phyloP scores from a whole-genome alignment of 108 stramenopile species.

The Cyclotella choctawhatcheeana region DNA sequence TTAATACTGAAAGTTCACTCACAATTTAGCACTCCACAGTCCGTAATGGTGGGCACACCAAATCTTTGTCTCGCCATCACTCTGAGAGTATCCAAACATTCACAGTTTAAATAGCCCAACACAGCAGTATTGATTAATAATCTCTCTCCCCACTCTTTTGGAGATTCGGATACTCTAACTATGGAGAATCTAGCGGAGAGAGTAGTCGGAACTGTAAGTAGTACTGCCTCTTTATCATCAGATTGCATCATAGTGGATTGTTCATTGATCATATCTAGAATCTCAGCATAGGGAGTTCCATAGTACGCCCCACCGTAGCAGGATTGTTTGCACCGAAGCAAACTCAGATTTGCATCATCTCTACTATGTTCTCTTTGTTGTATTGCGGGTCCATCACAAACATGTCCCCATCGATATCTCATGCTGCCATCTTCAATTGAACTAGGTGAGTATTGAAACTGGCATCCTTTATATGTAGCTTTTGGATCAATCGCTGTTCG shows the following conservation, averaged over 20 bases:
- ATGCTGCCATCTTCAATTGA: constrained; percentile 54
- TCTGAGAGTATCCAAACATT: constrained; percentile 47
- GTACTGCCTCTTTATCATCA: constrained; percentile 44
- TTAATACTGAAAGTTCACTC: no score
- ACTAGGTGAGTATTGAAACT: constrained; percentile 60
- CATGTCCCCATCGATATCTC: constrained; percentile 71
- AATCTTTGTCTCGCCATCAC: constrained; percentile 65
- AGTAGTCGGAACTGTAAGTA: constrained; percentile 65
- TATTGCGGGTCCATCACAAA: constrained; percentile 46
- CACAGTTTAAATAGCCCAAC: constrained; percentile 56
- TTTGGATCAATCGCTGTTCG: constrained; percentile 59
- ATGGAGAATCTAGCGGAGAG: constrained; percentile 63
- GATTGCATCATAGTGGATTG: constrained; percentile 1
- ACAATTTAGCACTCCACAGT: constrained; percentile 40
- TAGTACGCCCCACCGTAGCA: constrained; percentile 72
- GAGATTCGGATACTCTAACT: constrained; percentile 71
- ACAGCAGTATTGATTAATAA: constrained; percentile 64
- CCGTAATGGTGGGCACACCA: constrained; percentile 65
- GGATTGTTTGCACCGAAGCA: constrained; percentile 45
- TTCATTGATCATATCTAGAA: not conserved
- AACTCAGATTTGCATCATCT: constrained; percentile 41
- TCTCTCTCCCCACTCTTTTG: constrained; percentile 72
- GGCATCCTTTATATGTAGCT: constrained; percentile 61
- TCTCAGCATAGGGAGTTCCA: constrained; percentile 47
- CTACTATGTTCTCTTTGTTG: not conserved